A percentile compares a stretch with the other conserved stretches of the same genome.
Conservation (phyloP, 805 yeast species). For the Spathaspora girioi region DNA sequence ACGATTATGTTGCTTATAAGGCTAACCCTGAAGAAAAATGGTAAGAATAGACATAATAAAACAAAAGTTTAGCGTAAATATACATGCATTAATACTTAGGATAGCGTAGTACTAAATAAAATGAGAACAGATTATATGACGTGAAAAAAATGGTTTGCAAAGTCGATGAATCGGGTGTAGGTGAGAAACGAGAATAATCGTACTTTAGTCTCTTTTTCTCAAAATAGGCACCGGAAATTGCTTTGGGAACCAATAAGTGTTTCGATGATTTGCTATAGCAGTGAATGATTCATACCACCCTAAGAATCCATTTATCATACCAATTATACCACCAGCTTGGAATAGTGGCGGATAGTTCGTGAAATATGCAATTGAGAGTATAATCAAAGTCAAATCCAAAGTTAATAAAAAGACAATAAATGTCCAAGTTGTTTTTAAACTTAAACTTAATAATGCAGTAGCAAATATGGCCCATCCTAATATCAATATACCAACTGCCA, state of each 20-base stretch:
- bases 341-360: conserved; percentile 35
- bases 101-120: not conserved
- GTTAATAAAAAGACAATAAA: conserved; percentile 50
- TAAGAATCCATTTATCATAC: not conserved
- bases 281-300: not conserved
- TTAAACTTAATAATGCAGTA: conserved; percentile 51
- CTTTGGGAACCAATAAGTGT: not conserved
- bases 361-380: conserved; percentile 50
- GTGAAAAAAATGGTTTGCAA: not conserved
- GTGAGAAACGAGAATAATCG: too few species aligned
- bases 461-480: conserved; percentile 68
- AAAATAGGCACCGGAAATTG: not conserved
- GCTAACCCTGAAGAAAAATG: conserved; percentile 88
- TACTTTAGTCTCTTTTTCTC: not conserved
- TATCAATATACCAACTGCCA: conserved; percentile 55
- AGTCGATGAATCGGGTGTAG: too few species aligned
- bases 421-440: conserved; percentile 47
- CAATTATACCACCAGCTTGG: conserved; percentile 50
- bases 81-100: not conserved
- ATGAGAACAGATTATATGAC: too few species aligned
- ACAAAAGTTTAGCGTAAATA: not conserved
- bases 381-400: conserved; percentile 51
- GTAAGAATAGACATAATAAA: conserved; percentile 34
- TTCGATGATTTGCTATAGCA: not conserved
- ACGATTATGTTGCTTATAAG: conserved; percentile 65